Conservation (phyloP, 306 rosid genomes). For the Ormosia emarginata region DNA sequence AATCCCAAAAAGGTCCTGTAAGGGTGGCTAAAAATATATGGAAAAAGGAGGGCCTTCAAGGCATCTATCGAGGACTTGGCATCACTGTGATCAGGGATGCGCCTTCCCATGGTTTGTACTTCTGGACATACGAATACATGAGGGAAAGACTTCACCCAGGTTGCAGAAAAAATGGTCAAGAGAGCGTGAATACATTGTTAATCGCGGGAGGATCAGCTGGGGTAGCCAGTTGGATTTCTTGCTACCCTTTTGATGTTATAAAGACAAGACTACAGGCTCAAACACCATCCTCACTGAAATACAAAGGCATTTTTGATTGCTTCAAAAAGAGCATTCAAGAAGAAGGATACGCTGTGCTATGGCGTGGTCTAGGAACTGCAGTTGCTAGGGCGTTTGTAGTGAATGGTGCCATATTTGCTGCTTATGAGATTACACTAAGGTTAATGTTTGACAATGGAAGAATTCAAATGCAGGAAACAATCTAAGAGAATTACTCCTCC, state of each 20-base stretch:
- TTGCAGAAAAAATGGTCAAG: slow-evolving; percentile 61
- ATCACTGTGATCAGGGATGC: slow-evolving; percentile 69
- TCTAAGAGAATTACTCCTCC: slow-evolving; percentile 12
- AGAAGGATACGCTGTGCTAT: slow-evolving; percentile 61
- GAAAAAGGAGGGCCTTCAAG: slow-evolving; percentile 58
- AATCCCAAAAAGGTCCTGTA: slow-evolving; percentile 43
- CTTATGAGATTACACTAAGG: slow-evolving; percentile 74
- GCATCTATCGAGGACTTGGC: slow-evolving; percentile 62
- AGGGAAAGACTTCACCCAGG: slow-evolving; percentile 81
- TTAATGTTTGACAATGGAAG: slow-evolving; percentile 46
- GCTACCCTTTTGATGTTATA: slow-evolving; percentile 80
- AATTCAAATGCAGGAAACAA: slow-evolving; percentile 36
- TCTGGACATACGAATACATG: slow-evolving; percentile 73
- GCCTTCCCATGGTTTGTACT: slow-evolving; percentile 69
- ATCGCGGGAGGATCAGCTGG: slow-evolving; percentile 81
- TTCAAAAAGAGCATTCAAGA: slow-evolving; percentile 51
- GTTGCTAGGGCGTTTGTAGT: slow-evolving; percentile 77
- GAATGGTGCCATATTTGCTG: slow-evolving; percentile 77
- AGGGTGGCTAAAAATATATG: slow-evolving; percentile 49
- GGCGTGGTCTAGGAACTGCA: slow-evolving; percentile 83
- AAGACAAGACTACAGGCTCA: slow-evolving; percentile 81
- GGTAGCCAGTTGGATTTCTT: slow-evolving; percentile 73
- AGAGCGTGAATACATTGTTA: slow-evolving; percentile 62
- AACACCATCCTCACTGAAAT: slow-evolving; percentile 43
- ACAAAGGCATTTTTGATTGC: slow-evolving; percentile 64